Conservation (phyloP, 257 asterid genomes). For the Nicotiana noctiflora region DNA sequence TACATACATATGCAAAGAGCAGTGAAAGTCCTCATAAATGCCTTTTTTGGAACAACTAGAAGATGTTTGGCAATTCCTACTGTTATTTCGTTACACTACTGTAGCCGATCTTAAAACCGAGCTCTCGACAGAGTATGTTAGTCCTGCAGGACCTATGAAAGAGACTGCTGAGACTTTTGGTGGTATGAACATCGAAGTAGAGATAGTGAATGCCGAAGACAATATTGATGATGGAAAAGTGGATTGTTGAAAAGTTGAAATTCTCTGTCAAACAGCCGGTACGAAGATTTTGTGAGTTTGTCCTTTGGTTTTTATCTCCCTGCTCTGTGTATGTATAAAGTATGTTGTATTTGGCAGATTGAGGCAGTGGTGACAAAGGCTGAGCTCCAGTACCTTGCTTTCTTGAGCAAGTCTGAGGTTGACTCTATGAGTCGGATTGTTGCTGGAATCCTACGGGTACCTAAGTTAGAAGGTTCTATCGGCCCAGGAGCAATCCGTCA, state of each 20-base stretch:
- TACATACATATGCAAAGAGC: too few relatives aligned
- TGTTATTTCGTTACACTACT: too few relatives aligned
- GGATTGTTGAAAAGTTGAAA: constrained; percentile 71
- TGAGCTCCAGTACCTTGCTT: constrained; percentile 64
- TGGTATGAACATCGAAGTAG: constrained; percentile 67
- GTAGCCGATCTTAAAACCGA: constrained; percentile 69
- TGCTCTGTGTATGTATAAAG: constrained; percentile 9
- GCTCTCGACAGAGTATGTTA: constrained; percentile 29
- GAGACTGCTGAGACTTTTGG: constrained; percentile 32
- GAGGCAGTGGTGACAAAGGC: constrained; percentile 85
- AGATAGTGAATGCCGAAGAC: constrained; percentile 59
- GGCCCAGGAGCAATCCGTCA: constrained; percentile 80
- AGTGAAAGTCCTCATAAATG: too few relatives aligned
- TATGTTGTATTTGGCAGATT: constrained; percentile 36
- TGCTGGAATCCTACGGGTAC: constrained; percentile 83
- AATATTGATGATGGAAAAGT: constrained; percentile 38
- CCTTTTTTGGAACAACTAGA: too few relatives aligned
- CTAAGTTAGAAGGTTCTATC: constrained; percentile 75
- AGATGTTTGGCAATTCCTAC: too few relatives aligned
- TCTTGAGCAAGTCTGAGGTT: constrained; percentile 76
- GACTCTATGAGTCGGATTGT: constrained; percentile 85
- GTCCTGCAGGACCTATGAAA: constrained; percentile 32
- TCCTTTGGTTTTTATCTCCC: background rate
- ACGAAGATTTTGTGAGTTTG: constrained; percentile 14
- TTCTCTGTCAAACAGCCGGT: constrained; percentile 92